A percentile compares a stretch with the other conserved stretches of the same genome.
phyloP scores from a whole-genome alignment of 495 filamentous ascomycete genomes.

The Emericellopsis terricola region DNA sequence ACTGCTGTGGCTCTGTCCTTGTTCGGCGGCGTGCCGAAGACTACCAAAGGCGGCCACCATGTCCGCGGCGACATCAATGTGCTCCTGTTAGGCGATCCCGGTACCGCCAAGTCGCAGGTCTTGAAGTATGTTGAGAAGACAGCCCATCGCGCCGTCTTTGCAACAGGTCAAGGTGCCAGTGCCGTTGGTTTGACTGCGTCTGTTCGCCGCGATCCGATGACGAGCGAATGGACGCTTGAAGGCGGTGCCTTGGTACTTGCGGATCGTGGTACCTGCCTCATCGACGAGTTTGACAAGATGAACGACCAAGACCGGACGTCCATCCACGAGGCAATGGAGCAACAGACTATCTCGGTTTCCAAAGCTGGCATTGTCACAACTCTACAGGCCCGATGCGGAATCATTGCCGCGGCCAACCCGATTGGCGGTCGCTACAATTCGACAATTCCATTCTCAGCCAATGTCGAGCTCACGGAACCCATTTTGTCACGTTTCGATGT shows the following conservation, averaged over 20 bases:
- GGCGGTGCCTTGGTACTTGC: conserved; percentile 92
- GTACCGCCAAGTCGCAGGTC: conserved; percentile 96
- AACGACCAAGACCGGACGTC: conserved; percentile 96
- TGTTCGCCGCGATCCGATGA: conserved; percentile 90
- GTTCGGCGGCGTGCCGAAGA: conserved; percentile 91
- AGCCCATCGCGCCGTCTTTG: conserved; percentile 92
- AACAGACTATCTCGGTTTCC: conserved; percentile 99
- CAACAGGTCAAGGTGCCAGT: conserved; percentile 91
- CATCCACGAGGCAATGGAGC: conserved; percentile 99
- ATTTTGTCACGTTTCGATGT: conserved; percentile 99
- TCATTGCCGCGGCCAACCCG: conserved; percentile 94
- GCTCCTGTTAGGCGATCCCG: conserved; percentile 89
- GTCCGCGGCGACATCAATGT: conserved; percentile 98
- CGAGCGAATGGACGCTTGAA: conserved; percentile 94
- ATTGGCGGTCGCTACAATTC: conserved; percentile 94
- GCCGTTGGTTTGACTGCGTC: conserved; percentile 96
- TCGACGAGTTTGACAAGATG: conserved; percentile 99
- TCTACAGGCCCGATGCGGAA: conserved; percentile 90
- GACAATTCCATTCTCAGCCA: conserved; percentile 83
- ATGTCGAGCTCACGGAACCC: conserved; percentile 93
- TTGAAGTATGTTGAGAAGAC: conserved; percentile 98
- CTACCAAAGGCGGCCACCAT: conserved; percentile 64
- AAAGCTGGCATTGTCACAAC: conserved; percentile 99
- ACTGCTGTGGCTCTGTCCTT: conserved; percentile 87
- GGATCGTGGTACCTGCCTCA: conserved; percentile 88